Evolutionary conservation across 1,284 basidiomycete genomes (phyloP).

Genomic region (Ceratobasidium sp.): DNA sequence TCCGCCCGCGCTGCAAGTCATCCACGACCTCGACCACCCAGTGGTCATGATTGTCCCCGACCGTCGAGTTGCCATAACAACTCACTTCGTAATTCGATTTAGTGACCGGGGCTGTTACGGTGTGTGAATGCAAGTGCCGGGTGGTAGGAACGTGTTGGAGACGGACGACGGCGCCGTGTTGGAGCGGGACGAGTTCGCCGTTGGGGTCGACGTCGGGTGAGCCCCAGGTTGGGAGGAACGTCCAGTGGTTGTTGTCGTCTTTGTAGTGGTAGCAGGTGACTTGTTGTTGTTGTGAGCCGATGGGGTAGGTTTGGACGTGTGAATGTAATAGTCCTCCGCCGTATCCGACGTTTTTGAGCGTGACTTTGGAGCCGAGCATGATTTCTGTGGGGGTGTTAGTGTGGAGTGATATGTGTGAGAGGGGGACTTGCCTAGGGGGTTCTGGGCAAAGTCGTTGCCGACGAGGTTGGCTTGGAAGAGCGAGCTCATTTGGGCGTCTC

Average conservation of each 20-base stretch:
- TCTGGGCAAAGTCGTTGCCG: constrained; percentile 89
- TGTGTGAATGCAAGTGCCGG: constrained; percentile 93
- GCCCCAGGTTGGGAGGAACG: constrained; percentile 81
- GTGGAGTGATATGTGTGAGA: not conserved
- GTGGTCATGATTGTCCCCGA: constrained; percentile 88
- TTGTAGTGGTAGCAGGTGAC: constrained; percentile 99
- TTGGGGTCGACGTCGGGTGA: constrained; percentile 68
- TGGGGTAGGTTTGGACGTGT: constrained; percentile 91
- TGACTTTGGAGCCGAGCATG: constrained; percentile 88
- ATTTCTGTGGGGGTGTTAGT: constrained; percentile 63
- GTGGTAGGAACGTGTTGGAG: constrained; percentile 81
- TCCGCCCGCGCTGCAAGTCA: constrained; percentile 70
- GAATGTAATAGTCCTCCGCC: constrained; percentile 96
- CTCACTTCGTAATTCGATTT: constrained; percentile 93
- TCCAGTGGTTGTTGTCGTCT: constrained; percentile 96
- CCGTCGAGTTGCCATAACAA: constrained; percentile 84
- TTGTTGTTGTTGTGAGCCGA: constrained; percentile 94
- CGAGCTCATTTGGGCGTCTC: constrained; percentile 98
- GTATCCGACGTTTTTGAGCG: constrained; percentile 97
- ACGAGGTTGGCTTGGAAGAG: constrained; percentile 96
- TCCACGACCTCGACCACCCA: constrained; percentile 96
- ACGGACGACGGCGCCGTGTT: constrained; percentile 78
- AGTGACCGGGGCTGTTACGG: constrained; percentile 83
- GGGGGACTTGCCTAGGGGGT: constrained; percentile 71
- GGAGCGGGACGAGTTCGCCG: constrained; percentile 54